Conservation (phyloP, 2,329 filamentous ascomycete genomes). For the Diplodia mutila region DNA sequence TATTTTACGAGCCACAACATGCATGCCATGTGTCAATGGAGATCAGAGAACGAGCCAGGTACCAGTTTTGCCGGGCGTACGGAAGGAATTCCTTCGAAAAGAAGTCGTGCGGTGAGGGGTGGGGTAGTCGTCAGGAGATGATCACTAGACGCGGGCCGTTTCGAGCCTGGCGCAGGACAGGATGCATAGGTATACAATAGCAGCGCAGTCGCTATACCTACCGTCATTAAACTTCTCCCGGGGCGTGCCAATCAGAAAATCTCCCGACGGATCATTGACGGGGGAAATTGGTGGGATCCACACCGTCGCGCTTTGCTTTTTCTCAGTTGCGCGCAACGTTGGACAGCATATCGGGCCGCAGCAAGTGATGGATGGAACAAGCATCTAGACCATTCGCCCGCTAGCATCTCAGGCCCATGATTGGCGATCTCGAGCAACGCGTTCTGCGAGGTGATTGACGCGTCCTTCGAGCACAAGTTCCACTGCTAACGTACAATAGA, state of each 20-base stretch:
- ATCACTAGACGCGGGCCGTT: neutral
- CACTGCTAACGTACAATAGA: too few relatives aligned
- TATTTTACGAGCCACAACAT: too few relatives aligned
- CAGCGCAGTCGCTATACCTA: neutral
- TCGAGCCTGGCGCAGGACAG: neutral
- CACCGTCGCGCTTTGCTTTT: neutral
- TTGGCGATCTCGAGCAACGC: neutral
- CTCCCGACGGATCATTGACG: neutral
- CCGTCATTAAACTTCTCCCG: neutral
- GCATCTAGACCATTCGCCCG: neutral
- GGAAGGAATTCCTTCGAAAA: too few relatives aligned
- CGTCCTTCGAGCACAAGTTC: too few relatives aligned
- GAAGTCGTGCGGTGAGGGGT: neutral
- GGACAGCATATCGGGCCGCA: neutral
- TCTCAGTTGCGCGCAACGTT: too few relatives aligned
- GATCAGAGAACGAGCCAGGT: too few relatives aligned
- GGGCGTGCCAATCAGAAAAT: neutral
- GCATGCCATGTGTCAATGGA: too few relatives aligned
- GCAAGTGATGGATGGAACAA: neutral
- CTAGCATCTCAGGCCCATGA: too few relatives aligned
- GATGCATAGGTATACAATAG: neutral
- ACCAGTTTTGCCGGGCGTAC: too few relatives aligned
- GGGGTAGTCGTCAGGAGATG: neutral
- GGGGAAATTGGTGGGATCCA: neutral
- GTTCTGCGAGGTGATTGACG: neutral